Evolutionary conservation across 176 grass and related monocot genomes (phyloP), one percentile per base, ranked within the genome.

Genomic region (Phyllostachys edulis): DNA sequence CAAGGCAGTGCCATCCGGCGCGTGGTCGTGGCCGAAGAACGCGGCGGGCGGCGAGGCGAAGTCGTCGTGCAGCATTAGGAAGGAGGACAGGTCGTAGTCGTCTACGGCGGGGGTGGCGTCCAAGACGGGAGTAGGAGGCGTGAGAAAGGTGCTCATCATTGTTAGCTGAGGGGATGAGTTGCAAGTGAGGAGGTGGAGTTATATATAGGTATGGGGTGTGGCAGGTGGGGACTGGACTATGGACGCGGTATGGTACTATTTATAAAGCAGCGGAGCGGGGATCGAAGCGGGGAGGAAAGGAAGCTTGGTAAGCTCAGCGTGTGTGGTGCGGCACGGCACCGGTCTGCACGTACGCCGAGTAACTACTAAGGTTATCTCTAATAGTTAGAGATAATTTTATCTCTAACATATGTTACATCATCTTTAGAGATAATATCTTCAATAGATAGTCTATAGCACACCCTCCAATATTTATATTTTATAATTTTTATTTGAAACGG

Each of bases 61-160:
- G 72, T 78, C 65, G 78, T 24, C 86, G 71, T 82, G 29, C 29
- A 1, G 37, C 84, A 72, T 80, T 67, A 79, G 14, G 67, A 86
- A 13, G 46, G 69, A 74, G 23, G 60, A 66, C 9, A 65, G 61
- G 42, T 65, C 26, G 41, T 75, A 54, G 17, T 55, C 16, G 17
- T 5, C 17, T 51, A 15, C 40, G 67, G 59, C 32, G 38, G 6
- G 39, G 39, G 17, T 45, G 29, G 10, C 80, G 73, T 84, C 64
- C 9, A 82, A 78, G 84, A 87, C 67, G 63, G 83, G 67, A 0
- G 77, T 71, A 3, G 79, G 54, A 27, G 86, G 80, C 40, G 76
- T 71, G 46, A 80, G 67, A 61, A 65, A 79, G 16, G 85, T 75
- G 60, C 65, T 66, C 38, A 78, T n/a, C n/a, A n/a, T n/a, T n/a